phyloP scores from a whole-genome alignment of 1,284 basidiomycete species.

The Anthracocystis setariae region DNA sequence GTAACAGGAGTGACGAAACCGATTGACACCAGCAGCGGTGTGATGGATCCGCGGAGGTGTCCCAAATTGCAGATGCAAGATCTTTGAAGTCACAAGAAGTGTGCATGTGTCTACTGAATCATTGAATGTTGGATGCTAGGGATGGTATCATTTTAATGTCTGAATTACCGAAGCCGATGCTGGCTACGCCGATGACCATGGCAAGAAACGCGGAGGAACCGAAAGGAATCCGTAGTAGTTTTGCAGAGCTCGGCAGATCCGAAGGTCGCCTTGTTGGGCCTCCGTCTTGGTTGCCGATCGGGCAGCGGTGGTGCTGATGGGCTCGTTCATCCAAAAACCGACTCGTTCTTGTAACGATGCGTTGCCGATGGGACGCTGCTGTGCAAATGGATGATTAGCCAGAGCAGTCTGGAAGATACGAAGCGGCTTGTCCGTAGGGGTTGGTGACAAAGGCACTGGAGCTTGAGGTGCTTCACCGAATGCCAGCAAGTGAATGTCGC shows the following conservation, averaged over 20 bases:
- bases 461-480: conserved; percentile 34
- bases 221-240: conserved; percentile 40
- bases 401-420: conserved; percentile 23
- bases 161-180: not conserved
- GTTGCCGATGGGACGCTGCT: conserved; percentile 13
- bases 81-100: too few species aligned
- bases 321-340: conserved; percentile 40
- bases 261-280: not conserved
- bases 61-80: too few species aligned
- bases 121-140: too few species aligned
- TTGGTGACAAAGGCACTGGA: not conserved
- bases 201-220: conserved; percentile 22
- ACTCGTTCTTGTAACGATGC: conserved; percentile 20
- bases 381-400: conserved; percentile 23
- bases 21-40: too few species aligned
- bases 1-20: too few species aligned
- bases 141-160: too few species aligned
- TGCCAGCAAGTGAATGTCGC: conserved; percentile 17
- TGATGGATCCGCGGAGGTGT: not conserved
- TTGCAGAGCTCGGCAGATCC: conserved; percentile 21
- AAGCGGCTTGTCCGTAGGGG: not conserved
- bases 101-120: not conserved
- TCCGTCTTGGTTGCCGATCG: not conserved
- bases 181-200: conserved; percentile 13
- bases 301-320: conserved; percentile 27